Conservation (phyloP, 2,329 filamentous ascomycete genomes). For the Coleophoma eucalyptorum region DNA sequence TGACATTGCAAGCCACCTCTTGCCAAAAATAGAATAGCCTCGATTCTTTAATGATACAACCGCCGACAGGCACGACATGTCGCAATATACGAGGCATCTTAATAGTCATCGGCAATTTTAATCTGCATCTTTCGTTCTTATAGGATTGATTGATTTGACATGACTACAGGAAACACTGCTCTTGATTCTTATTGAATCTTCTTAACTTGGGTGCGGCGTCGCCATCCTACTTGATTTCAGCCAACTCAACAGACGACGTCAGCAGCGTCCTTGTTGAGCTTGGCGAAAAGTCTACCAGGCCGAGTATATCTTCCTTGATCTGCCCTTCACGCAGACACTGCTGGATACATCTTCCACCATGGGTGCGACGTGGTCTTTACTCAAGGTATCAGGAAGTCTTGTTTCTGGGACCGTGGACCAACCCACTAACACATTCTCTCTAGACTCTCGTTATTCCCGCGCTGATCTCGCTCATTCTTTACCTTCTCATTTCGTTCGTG, state of each 20-base stretch:
- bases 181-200: no score
- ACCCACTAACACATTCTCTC: neutral
- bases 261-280: no score
- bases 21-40: neutral
- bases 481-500: conserved; percentile 61
- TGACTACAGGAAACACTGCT: no score
- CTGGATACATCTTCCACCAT: conserved; percentile 14
- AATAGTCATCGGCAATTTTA: no score
- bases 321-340: conserved; percentile 25
- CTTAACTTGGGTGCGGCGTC: no score
- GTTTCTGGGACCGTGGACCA: neutral
- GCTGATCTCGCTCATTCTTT: conserved; percentile 65
- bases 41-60: neutral
- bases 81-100: neutral
- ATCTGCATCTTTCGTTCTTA: no score
- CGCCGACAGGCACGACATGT: no score
- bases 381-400: conserved; percentile 19
- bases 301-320: conserved; percentile 23
- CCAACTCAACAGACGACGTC: no score
- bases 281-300: conserved; percentile 4
- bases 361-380: conserved; percentile 21
- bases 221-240: no score
- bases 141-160: no score
- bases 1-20: neutral
- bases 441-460: conserved; percentile 71